Evolutionary conservation across 805 yeast genomes (phyloP), one percentile per base, ranked within the genome.

Genomic region (Saccharomyces mikatae): DNA sequence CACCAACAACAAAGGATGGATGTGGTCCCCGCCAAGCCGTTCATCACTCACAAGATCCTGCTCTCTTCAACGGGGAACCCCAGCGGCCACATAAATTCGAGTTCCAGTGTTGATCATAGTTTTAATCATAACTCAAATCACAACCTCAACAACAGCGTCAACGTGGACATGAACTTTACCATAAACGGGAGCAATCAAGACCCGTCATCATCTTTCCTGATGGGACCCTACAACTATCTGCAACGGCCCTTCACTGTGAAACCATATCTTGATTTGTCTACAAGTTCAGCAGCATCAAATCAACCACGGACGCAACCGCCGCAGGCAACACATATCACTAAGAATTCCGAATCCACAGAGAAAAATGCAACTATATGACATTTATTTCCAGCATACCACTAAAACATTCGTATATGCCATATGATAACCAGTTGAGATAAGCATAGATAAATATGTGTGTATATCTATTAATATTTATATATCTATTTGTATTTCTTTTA

Each of bases 1-100:
- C 49, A 47, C 14, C 52, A 50, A 9, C 53, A 56, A 14, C 62
- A 58, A n/a, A 53, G 56, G 29, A 30, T 54, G 26, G 56, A 54
- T 26, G 41, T 54, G 41, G 30, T 54, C 4, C 10, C 56, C 29
- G 29, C 56, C 22, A 51, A 56, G 28, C 53, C 56, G 30, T 47
- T 54, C 41, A 50, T 44, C 31, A 41, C 58, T 29, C 54, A 53
- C 41, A 52, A 44, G 21, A 47, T 50, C 27, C 44, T 53, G 29
- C 49, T 56, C 1, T 52, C 52, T 36, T 36, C 44, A 17, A 36
- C 44, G 22, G 44, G 24, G 13, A 17, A 36, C 11, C 10, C 44
- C 8, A 22, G 5, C 44, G 44, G 44, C 24, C 44, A 17, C 11
- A 5, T 36, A 11, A n/a, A 36, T 36, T 36, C 44, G 17, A 36